Base-by-base conservation (phyloP, 176 grass and related monocot genomes). In the Chrysopogon serrulatus region DNA sequence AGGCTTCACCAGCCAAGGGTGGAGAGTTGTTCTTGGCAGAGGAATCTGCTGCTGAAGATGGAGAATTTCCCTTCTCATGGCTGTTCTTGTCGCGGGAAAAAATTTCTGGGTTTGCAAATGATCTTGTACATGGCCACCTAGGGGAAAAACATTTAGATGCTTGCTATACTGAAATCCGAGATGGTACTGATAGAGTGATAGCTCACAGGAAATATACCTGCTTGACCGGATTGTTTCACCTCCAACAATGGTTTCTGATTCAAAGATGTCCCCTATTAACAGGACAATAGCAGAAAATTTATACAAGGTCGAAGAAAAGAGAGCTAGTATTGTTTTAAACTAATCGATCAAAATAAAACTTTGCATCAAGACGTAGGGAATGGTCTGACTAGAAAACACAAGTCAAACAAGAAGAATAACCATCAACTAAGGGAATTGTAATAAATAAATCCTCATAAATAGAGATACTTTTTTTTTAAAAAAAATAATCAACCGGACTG, bases 51-150 rank as follows among this genome's bases (percentile, higher is more conserved):
- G 16, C 66, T 36, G 66, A 60, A 47, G 90, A 87, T 64, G 81
- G 56, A 75, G 84, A 88, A 79, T 71, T 79, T 13, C 79, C 79
- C 65, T 67, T 89, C 68, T 92, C 83, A 51, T 65, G 24, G 41
- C 31, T 92, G 21, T 87, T 79, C 61, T 92, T 87, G 11, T 90
- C 81, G 53, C 7, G 59, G 6, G 82, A 76, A 87, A 79, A 23
- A 54, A 76, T 43, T 36, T 60, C 81, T 69, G 90, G 81, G 61
- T 94, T 76, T 27, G 73, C 72, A 74, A 90, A 94, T 49, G 90
- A 86, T 87, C 90, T 92, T 69, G 87, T 90, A 78, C 89, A 92
- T 56, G 90, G 87, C 86, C 86, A 94, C 77, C 92, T 94, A 92
- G 18, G 16, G 65, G 6, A 36, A 41, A 79, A 39, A 53, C 26